phyloP scores from a whole-genome alignment of 805 yeast genomes.

The Priceomyces medius region DNA sequence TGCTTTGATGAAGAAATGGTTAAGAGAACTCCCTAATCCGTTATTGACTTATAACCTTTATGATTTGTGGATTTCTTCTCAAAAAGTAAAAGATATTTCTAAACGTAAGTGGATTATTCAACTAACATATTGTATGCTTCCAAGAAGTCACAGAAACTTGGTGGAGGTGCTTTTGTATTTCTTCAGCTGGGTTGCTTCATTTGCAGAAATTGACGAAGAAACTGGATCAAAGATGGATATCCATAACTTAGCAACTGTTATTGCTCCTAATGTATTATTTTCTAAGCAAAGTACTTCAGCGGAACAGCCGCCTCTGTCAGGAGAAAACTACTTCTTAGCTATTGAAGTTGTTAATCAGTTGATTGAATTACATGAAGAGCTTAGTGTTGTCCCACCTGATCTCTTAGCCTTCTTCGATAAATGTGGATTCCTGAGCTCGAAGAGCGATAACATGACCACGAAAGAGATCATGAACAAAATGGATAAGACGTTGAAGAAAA shows the following conservation, averaged over 20 bases:
- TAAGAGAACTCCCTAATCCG: constrained; percentile 92
- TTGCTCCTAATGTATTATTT: constrained; percentile 87
- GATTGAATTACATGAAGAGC: constrained; percentile 77
- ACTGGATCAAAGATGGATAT: constrained; percentile 90
- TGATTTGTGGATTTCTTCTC: constrained; percentile 74
- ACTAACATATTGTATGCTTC: constrained; percentile 72
- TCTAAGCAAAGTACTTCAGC: constrained; percentile 42
- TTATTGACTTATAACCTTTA: constrained; percentile 73
- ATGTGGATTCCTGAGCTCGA: constrained; percentile 38
- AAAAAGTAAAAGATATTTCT: constrained; percentile 46
- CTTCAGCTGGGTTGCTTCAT: constrained; percentile 93
- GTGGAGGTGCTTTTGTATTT: constrained; percentile 84
- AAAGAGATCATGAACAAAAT: constrained; percentile 38
- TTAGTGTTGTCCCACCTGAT: constrained; percentile 73
- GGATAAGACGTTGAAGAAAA: constrained; percentile 32
- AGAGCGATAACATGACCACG: constrained; percentile 18
- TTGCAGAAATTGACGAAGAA: constrained; percentile 88
- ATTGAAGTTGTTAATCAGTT: constrained; percentile 86
- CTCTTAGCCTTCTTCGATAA: constrained; percentile 49
- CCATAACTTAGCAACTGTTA: constrained; percentile 91
- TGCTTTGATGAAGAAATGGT: constrained; percentile 85
- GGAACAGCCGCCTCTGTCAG: constrained; percentile 26
- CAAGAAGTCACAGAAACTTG: constrained; percentile 76
- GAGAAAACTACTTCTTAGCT: constrained; percentile 81
- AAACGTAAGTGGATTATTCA: constrained; percentile 55